Evolutionary conservation across 2,329 filamentous ascomycete genomes (phyloP).

Genomic region (Aspergillus candidus): DNA sequence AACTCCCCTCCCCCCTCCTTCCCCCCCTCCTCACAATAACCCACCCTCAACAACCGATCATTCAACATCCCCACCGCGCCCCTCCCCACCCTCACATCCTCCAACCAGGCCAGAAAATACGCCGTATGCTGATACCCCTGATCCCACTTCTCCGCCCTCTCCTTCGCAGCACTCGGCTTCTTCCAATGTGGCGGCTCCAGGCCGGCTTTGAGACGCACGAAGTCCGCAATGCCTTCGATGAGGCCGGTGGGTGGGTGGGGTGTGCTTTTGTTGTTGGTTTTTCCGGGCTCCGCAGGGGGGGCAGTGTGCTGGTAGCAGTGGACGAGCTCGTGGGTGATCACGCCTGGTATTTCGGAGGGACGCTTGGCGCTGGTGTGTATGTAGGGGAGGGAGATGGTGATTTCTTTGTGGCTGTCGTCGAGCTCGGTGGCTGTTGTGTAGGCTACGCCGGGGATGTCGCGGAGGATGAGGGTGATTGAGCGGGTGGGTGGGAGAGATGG

Average conservation of each 20-base stretch:
- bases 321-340: conserved; percentile 86
- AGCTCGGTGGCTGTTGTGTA: conserved; percentile 78
- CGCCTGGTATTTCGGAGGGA: conserved; percentile 65
- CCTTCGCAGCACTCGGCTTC: conserved; percentile 39
- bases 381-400: conserved; percentile 78
- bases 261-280: conserved; percentile 3
- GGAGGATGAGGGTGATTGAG: conserved; percentile 76
- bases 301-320: conserved; percentile 88
- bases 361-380: conserved; percentile 42
- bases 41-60: conserved; percentile 31
- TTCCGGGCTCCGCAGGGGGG: conserved; percentile 28
- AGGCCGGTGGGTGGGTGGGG: conserved; percentile 59
- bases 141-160: conserved; percentile 65
- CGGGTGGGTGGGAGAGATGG: conserved; percentile 58
- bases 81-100: conserved; percentile 61
- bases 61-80: conserved; percentile 57
- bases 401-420: conserved; percentile 84
- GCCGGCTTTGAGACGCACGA: conserved; percentile 70
- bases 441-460: conserved; percentile 75
- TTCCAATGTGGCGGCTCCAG: conserved; percentile 82
- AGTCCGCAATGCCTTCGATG: conserved; percentile 89
- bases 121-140: conserved; percentile 84
- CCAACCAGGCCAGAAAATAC: conserved; percentile 84
- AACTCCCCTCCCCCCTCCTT: conserved; percentile 17
- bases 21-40: conserved; percentile 28